phyloP scores from a whole-genome alignment of 257 asterid genomes.

The Solanum habrochaites region DNA sequence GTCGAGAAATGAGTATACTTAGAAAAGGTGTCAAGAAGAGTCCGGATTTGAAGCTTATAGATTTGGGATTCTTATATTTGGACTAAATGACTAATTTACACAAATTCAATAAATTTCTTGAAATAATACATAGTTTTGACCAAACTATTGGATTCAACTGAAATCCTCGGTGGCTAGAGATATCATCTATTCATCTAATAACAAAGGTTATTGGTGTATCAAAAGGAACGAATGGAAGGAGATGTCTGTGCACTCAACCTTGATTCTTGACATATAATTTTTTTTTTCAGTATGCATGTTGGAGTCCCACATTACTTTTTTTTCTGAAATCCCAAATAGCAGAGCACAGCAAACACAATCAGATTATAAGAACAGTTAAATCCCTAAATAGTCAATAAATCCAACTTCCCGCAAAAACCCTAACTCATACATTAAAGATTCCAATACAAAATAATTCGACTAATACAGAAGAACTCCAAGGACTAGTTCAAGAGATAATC shows the following conservation, averaged over 20 bases:
- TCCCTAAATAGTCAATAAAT: neutral
- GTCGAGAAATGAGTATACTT: neutral
- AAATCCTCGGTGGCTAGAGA: neutral
- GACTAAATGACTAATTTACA: neutral
- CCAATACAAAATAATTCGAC: neutral
- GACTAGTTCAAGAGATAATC: neutral
- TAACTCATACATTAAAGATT: neutral
- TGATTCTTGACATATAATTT: neutral
- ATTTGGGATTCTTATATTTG: neutral
- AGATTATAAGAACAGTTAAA: neutral
- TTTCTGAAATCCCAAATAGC: neutral
- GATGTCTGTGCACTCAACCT: neutral
- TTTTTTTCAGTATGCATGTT: neutral
- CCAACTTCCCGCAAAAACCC: neutral
- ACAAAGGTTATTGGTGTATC: neutral
- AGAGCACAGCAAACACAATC: neutral
- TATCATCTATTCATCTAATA: neutral
- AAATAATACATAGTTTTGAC: neutral
- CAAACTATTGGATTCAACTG: neutral
- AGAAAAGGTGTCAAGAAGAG: neutral
- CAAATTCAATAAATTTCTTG: neutral
- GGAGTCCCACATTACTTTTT: neutral
- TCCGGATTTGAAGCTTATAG: neutral
- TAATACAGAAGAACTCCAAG: neutral
- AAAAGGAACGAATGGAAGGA: neutral